phyloP scores from a whole-genome alignment of 805 yeast species.

The Pichia insulana region DNA sequence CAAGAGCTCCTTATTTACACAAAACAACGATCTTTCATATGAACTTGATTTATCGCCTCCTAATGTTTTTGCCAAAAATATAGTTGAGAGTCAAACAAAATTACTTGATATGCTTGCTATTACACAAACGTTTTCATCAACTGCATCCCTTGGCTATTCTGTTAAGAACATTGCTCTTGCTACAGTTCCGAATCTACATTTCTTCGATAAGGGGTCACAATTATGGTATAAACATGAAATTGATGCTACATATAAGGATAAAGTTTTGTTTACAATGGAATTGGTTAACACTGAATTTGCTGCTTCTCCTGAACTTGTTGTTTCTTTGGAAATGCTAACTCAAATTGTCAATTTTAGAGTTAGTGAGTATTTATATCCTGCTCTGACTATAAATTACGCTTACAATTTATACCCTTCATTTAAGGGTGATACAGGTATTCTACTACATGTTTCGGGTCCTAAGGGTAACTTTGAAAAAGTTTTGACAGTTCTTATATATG shows the following conservation, averaged over 20 bases:
- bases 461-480: slow-evolving; percentile 30
- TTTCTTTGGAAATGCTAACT: slow-evolving; percentile 45
- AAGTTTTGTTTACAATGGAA: slow-evolving; percentile 38
- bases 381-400: slow-evolving; percentile 44
- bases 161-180: slow-evolving; percentile 23
- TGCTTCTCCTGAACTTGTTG: slow-evolving; percentile 32
- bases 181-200: slow-evolving; percentile 30
- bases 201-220: slow-evolving; percentile 31
- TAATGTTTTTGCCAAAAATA: slow-evolving; percentile 31
- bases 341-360: slow-evolving; percentile 38
- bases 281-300: slow-evolving; percentile 26
- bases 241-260: slow-evolving; percentile 22
- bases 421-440: slow-evolving; percentile 45
- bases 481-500: slow-evolving; percentile 27
- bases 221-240: slow-evolving; percentile 43
- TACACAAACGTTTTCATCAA: slow-evolving; percentile 21
- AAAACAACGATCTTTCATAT: too few species aligned
- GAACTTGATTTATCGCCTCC: slow-evolving; percentile 18
- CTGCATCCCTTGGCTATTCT: slow-evolving; percentile 27
- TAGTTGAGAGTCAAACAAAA: slow-evolving; percentile 22
- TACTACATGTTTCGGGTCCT: slow-evolving; percentile 49
- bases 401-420: slow-evolving; percentile 50
- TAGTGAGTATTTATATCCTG: slow-evolving; percentile 38
- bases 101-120: slow-evolving; percentile 21
- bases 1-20: neutral